phyloP scores from a whole-genome alignment of 768 basidiomycete genomes.

The Amanita muscaria region DNA sequence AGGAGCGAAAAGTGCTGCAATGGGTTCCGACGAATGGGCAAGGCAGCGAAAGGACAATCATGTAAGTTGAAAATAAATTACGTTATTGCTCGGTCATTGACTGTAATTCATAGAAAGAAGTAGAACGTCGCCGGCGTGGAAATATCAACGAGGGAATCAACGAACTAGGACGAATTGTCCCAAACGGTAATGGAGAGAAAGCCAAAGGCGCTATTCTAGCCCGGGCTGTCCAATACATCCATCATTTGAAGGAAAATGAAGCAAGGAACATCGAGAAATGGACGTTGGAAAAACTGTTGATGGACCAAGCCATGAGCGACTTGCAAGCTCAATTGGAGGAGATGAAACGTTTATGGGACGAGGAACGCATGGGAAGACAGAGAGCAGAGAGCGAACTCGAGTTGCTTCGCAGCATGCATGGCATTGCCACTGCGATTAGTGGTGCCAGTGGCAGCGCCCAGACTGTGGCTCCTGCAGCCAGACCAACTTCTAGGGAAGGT shows the following conservation, averaged over 20 bases:
- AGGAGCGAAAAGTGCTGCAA: slow-evolving; percentile 48
- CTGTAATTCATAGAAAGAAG: slow-evolving; percentile 97
- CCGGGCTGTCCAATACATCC: slow-evolving; percentile 87
- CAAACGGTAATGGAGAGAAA: slow-evolving; percentile 79
- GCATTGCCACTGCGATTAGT: slow-evolving; percentile 8
- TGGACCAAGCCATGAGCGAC: slow-evolving; percentile 90
- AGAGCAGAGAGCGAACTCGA: slow-evolving; percentile 61
- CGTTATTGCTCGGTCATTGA: too few relatives aligned
- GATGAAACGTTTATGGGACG: slow-evolving; percentile 72
- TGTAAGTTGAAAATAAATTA: too few relatives aligned
- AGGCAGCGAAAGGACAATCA: slow-evolving; percentile 79
- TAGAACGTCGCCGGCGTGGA: slow-evolving; percentile 88
- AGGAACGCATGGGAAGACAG: slow-evolving; percentile 54
- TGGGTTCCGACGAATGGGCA: slow-evolving; percentile 74
- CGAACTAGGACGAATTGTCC: slow-evolving; percentile 81
- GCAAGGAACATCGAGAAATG: slow-evolving; percentile 88
- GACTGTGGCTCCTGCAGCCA: slow-evolving; percentile 1
- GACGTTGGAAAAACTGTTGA: slow-evolving; percentile 86
- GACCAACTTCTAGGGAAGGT: background rate
- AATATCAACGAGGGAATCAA: slow-evolving; percentile 97
- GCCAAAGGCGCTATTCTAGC: slow-evolving; percentile 85
- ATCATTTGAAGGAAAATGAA: slow-evolving; percentile 85
- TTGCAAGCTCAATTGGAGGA: slow-evolving; percentile 79
- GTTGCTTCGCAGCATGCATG: slow-evolving; percentile 33
- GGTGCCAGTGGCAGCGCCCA: slow-evolving; percentile 1